Evolutionary conservation across 2,329 filamentous ascomycete genomes (phyloP).

Genomic region (Nigrospora osmanthi): DNA sequence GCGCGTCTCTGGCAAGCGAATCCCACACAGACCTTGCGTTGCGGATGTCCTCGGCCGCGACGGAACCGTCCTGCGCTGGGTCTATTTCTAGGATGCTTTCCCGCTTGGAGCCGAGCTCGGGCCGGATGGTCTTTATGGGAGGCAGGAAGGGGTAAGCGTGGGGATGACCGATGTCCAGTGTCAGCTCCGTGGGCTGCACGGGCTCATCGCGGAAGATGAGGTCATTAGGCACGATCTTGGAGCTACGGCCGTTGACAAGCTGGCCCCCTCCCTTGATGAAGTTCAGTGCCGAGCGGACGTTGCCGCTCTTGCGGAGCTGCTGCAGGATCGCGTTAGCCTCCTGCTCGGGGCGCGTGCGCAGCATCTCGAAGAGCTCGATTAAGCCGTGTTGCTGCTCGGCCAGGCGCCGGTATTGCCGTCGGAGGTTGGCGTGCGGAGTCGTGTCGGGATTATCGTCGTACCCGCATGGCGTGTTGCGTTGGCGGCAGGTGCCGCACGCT

Average conservation of each 20-base stretch:
- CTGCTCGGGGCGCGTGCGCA: conserved; percentile 1
- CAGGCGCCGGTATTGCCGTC: neutral
- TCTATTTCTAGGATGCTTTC: neutral
- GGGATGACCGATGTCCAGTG: neutral
- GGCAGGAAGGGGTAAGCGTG: neutral
- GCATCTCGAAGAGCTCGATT: conserved; percentile 3
- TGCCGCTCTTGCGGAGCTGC: neutral
- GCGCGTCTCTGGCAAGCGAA: too few species aligned
- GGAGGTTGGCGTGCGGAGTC: conserved; percentile 1
- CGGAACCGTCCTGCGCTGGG: neutral
- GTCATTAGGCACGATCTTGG: neutral
- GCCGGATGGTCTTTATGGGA: neutral
- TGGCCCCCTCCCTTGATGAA: conserved; percentile 1
- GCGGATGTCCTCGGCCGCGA: neutral
- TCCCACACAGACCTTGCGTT: neutral
- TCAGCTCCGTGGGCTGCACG: neutral
- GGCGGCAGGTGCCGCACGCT: neutral
- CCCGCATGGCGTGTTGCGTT: neutral
- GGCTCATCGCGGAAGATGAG: neutral
- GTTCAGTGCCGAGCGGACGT: neutral
- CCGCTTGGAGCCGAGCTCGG: neutral
- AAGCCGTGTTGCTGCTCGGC: conserved; percentile 1
- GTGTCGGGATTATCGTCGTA: conserved; percentile 4
- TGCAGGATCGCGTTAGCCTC: conserved; percentile 2
- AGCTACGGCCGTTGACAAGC: neutral